These are phyloP conservation scores for Gypsophila paniculata DNA, from an alignment of 179 eudicot species.

Conservation along the genomic window DNA sequence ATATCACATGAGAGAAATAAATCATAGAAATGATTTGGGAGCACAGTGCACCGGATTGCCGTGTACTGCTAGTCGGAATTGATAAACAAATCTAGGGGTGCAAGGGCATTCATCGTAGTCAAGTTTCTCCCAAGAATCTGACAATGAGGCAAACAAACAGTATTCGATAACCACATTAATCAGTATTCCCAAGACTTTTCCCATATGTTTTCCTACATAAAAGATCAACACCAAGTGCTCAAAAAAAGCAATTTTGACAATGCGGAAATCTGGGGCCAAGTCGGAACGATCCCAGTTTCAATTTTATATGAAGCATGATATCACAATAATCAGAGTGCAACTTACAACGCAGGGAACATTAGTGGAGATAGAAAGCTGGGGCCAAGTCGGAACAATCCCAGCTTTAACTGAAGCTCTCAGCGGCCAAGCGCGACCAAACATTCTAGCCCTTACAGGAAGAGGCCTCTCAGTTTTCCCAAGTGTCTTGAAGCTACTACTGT, in stretches of 20 bases:
- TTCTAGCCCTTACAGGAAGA: conserved; percentile 74
- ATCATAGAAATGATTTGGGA: neutral
- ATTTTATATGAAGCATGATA: neutral
- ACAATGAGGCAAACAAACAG: neutral
- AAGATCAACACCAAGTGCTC: neutral
- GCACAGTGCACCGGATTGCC: neutral
- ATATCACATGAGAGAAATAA: neutral
- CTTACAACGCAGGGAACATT: conserved; percentile 76
- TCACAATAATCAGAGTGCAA: neutral
- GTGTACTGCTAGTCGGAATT: neutral
- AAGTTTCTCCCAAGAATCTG: neutral
- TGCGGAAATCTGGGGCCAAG: neutral
- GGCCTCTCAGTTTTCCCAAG: conserved; percentile 80
- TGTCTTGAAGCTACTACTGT: conserved; percentile 52
- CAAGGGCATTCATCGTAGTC: neutral
- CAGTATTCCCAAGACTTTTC: neutral
- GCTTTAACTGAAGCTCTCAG: conserved; percentile 73
- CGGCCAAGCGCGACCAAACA: conserved; percentile 99
- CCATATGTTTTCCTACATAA: neutral
- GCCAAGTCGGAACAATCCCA: conserved; percentile 88
- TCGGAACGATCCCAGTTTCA: neutral
- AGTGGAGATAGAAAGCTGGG: conserved; percentile 48
- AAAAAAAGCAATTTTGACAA: neutral
- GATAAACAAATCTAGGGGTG: neutral
- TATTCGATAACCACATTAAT: neutral